phyloP scores from a whole-genome alignment of 352 stramenopile species.

The Globisporangium barbulae region DNA sequence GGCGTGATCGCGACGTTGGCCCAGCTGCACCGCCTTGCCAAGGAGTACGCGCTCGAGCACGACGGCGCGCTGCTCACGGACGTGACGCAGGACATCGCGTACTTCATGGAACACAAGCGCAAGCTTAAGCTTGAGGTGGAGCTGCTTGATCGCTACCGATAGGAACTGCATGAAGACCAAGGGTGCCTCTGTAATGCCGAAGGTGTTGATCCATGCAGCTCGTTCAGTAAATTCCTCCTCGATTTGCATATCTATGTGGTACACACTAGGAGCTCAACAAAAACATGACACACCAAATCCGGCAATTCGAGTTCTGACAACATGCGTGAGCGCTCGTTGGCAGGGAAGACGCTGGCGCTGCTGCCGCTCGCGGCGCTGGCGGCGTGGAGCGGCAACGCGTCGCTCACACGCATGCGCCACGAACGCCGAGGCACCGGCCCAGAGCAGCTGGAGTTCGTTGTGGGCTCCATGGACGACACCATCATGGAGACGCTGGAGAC shows the following conservation, averaged over 20 bases:
- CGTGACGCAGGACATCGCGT: constrained; percentile 40
- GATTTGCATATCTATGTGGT: background rate
- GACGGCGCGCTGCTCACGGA: constrained; percentile 24
- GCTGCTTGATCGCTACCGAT: constrained; percentile 15
- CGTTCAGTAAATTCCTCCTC: background rate
- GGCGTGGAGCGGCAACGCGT: constrained; percentile 70
- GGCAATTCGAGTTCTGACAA: background rate
- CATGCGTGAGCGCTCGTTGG: constrained; percentile 25
- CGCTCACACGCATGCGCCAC: constrained; percentile 46
- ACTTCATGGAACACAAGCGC: constrained; percentile 39
- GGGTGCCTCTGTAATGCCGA: no score
- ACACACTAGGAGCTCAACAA: background rate
- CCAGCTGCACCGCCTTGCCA: constrained; percentile 33
- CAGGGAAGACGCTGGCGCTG: constrained; percentile 40
- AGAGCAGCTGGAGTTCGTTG: constrained; percentile 54
- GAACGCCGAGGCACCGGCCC: constrained; percentile 28
- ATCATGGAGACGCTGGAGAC: constrained; percentile 87
- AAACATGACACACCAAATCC: constrained; percentile 1
- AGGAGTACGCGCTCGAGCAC: constrained; percentile 26
- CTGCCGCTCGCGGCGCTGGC: constrained; percentile 58
- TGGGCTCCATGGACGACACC: constrained; percentile 83
- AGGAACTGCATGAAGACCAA: background rate
- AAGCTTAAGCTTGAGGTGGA: constrained; percentile 33
- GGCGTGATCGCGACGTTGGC: constrained; percentile 36
- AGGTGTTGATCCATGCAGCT: background rate